Evolutionary conservation across 495 filamentous ascomycete genomes (phyloP).

Genomic region (Penicillium pancosmium): DNA sequence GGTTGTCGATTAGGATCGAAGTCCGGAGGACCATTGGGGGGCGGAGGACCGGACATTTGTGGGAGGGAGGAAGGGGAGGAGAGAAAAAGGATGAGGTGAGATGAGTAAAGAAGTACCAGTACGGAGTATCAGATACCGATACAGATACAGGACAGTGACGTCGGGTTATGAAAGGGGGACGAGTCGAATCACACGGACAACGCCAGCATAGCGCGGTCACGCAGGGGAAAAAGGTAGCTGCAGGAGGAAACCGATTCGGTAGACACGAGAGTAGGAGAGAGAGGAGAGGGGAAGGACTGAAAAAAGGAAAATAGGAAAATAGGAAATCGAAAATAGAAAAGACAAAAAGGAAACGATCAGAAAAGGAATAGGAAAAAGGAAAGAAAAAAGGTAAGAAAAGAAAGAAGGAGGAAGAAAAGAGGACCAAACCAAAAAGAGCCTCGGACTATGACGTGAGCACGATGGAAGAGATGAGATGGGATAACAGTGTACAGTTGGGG

Average conservation of each 20-base stretch:
- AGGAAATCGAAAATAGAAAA: conserved; percentile 14
- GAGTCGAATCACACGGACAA: conserved; percentile 30
- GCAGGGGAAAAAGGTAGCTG: conserved; percentile 31
- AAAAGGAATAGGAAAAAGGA: conserved; percentile 26
- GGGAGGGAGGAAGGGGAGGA: conserved; percentile 30
- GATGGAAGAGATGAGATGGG: conserved; percentile 5
- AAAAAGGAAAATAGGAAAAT: conserved; percentile 2
- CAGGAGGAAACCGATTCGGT: conserved; percentile 34
- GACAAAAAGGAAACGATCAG: conserved; percentile 23
- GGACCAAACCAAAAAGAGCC: conserved; percentile 27
- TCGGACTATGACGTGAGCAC: conserved; percentile 43
- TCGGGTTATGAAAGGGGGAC: conserved; percentile 34
- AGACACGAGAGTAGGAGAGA: conserved; percentile 19
- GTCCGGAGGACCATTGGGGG: conserved; percentile 2
- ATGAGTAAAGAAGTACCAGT: conserved; percentile 30
- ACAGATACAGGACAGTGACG: conserved; percentile 34
- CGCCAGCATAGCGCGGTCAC: conserved; percentile 33
- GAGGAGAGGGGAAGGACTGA: not conserved
- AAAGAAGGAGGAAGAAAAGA: conserved; percentile 18
- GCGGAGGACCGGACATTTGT: conserved; percentile 49
- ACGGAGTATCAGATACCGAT: not conserved
- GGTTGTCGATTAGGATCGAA: conserved; percentile 28
- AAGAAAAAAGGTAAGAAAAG: conserved; percentile 12
- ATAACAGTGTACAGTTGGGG: not conserved
- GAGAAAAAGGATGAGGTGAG: conserved; percentile 22